Percentiles rank a stretch among this genome's conserved stretches.
Conservation (phyloP, 108 stramenopile species). For the Mayamaea pseudoterrestris region DNA sequence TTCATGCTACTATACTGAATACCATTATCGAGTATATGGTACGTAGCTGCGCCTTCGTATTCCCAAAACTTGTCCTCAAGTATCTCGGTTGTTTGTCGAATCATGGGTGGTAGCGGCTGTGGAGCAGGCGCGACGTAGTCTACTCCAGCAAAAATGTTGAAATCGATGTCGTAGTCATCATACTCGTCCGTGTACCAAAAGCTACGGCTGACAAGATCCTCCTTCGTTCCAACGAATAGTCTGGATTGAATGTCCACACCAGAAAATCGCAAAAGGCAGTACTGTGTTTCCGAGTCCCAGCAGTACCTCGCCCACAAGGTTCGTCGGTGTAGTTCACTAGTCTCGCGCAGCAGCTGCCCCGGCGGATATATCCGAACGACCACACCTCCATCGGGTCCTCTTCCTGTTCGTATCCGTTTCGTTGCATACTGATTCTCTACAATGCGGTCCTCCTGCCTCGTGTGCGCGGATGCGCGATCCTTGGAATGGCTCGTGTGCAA, state of each 20-base stretch:
- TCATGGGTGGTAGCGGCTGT: constrained; percentile 15
- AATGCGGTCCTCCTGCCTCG: not conserved
- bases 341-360: not conserved
- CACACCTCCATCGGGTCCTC: constrained; percentile 60
- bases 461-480: not conserved
- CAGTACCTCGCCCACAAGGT: constrained; percentile 35
- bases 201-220: not conserved
- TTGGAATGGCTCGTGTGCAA: no score
- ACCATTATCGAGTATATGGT: constrained; percentile 30
- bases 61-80: constrained; percentile 3
- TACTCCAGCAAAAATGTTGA: constrained; percentile 46
- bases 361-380: constrained; percentile 44
- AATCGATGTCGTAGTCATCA: constrained; percentile 52
- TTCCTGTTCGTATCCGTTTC: constrained; percentile 62
- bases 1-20: constrained; percentile 42
- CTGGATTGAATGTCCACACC: constrained; percentile 59
- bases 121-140: constrained; percentile 55
- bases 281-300: constrained; percentile 24
- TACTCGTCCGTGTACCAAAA: constrained; percentile 22
- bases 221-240: constrained; percentile 30
- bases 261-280: constrained; percentile 50
- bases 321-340: not conserved
- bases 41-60: constrained; percentile 11
- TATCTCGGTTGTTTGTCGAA: not conserved
- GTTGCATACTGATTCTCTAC: constrained; percentile 35